Evolutionary conservation across 176 grass and related monocot genomes (phyloP), one percentile per base, ranked within the genome.

Genomic region (Hordeum marinum): DNA sequence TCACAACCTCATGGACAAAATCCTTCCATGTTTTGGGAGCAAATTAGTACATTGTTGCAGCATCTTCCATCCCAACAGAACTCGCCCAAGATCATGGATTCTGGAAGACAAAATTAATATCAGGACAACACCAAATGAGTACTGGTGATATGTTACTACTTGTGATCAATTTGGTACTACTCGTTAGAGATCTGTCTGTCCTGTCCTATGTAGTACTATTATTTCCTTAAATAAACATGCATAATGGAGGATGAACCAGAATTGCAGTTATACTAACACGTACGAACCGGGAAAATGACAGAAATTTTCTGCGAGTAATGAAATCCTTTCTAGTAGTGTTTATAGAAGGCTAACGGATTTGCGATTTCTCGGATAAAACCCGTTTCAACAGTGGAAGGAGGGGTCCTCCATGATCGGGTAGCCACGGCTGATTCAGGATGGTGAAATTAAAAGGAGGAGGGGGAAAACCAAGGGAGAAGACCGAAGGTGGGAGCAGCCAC

Each of bases 31-130:
- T 58, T 26, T 80, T 27, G 58, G 74, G 74, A 79, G 46, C 46
- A 82, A 79, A 87, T 90, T 69, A 84, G 89, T 40, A 77, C 41
- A 26, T 72, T 54, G 39, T 63, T 68, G 61, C 62, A 55, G 50
- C 62, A 72, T 27, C 62, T 80, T 77, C 41, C 80, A 60, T n/a
- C 27, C 59, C 17, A 75, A 58, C 9, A 45, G 25, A 74, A 83
- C 31, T 39, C 26, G 46, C 37, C 46, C 45, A 48, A 48, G 48
- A 84, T 61, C 29, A 40, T 50, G 2, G 60, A 25, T 36, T 91
- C 85, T 87, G 85, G 2, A 77, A 70, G 67, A 34, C 0, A n/a
- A 4, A 46, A 37, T 0, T 8, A 6, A 4, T 35, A 65, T 83
- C 43, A 79, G 9, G 29, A 57, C 18, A 40, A 9, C 39, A 8